A percentile compares a stretch with the other conserved stretches of the same genome.
These are phyloP conservation scores for Phytophthora vignae DNA, from an alignment of 352 stramenopile species.

Conservation along the genomic window DNA sequence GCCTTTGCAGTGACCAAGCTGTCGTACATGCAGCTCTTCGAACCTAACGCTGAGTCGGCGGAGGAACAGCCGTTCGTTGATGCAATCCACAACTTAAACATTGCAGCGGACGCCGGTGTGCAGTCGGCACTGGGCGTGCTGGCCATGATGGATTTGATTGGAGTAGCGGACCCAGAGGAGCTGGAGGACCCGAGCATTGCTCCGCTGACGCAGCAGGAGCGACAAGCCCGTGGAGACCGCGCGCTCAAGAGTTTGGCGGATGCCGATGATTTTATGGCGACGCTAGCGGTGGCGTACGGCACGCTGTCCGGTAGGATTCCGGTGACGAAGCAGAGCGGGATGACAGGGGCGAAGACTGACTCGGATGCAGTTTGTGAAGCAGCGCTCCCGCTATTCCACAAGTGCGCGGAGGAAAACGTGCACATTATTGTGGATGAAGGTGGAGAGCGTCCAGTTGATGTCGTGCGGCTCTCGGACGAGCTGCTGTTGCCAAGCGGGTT, in stretches of 20 bases:
- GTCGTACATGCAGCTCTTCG: slow-evolving; percentile 72
- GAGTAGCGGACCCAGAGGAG: slow-evolving; percentile 41
- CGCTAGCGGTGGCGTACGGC: slow-evolving; percentile 64
- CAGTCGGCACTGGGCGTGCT: slow-evolving; percentile 49
- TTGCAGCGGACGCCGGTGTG: slow-evolving; percentile 54
- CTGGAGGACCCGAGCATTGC: slow-evolving; percentile 16
- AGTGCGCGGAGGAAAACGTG: slow-evolving; percentile 66
- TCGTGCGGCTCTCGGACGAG: slow-evolving; percentile 64
- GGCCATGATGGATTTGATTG: slow-evolving; percentile 67
- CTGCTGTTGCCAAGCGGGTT: slow-evolving; percentile 31
- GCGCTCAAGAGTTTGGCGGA: slow-evolving; percentile 42
- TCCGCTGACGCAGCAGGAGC: slow-evolving; percentile 31
- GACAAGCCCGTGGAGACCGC: slow-evolving; percentile 43
- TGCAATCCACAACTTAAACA: slow-evolving; percentile 53
- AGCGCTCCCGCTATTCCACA: slow-evolving; percentile 59
- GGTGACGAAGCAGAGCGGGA: slow-evolving; percentile 10
- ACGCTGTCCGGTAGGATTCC: slow-evolving; percentile 50
- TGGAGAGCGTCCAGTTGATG: slow-evolving; percentile 46
- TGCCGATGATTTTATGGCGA: slow-evolving; percentile 60
- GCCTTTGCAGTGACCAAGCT: slow-evolving; percentile 61
- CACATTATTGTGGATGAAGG: slow-evolving; percentile 58
- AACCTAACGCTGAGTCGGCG: slow-evolving; percentile 28
- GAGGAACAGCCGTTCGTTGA: slow-evolving; percentile 42
- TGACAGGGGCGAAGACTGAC: neutral
- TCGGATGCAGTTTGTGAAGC: slow-evolving; percentile 41